phyloP scores from a whole-genome alignment of 2,329 filamentous ascomycete genomes.

The Trichoderma atrobrunneum region DNA sequence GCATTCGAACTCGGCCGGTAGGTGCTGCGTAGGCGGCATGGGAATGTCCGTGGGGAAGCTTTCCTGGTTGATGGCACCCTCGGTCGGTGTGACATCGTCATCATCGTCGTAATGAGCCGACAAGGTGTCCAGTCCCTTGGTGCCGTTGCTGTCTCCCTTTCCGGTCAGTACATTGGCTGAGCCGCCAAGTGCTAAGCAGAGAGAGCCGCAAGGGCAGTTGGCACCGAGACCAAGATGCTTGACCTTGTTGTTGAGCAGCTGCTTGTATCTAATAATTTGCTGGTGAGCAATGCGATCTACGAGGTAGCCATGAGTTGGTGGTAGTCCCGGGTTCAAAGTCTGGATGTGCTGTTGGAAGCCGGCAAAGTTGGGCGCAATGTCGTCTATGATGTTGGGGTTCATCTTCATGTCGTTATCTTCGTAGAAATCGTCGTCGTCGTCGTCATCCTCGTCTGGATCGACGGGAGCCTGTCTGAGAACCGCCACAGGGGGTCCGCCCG shows the following conservation, averaged over 20 bases:
- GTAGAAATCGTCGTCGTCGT: conserved; percentile 54
- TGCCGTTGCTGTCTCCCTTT: conserved; percentile 36
- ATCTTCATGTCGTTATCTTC: conserved; percentile 62
- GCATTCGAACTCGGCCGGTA: conserved; percentile 89
- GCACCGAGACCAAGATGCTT: conserved; percentile 64
- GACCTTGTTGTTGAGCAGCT: conserved; percentile 65
- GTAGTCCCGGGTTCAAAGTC: conserved; percentile 69
- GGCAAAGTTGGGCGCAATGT: conserved; percentile 67
- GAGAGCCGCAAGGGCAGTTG: conserved; percentile 58
- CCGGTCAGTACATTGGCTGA: conserved; percentile 59
- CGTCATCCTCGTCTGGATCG: conserved; percentile 53
- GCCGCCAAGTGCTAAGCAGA: conserved; percentile 69
- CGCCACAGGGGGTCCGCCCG: conserved; percentile 54
- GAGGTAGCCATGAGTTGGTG: conserved; percentile 55
- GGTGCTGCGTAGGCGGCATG: conserved; percentile 69
- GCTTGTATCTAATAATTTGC: conserved; percentile 75
- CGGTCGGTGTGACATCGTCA: conserved; percentile 64
- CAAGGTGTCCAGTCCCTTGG: conserved; percentile 51
- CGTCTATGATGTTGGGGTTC: conserved; percentile 62
- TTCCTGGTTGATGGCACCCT: conserved; percentile 67
- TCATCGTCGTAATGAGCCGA: conserved; percentile 53
- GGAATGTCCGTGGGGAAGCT: conserved; percentile 80
- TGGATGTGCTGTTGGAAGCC: conserved; percentile 76
- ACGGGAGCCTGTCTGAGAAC: conserved; percentile 38
- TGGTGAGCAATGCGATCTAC: conserved; percentile 81